Evolutionary conservation across 169 alveolate genomes (phyloP), one percentile per base, ranked within the genome.

Genomic region (Condylostoma magnum): DNA sequence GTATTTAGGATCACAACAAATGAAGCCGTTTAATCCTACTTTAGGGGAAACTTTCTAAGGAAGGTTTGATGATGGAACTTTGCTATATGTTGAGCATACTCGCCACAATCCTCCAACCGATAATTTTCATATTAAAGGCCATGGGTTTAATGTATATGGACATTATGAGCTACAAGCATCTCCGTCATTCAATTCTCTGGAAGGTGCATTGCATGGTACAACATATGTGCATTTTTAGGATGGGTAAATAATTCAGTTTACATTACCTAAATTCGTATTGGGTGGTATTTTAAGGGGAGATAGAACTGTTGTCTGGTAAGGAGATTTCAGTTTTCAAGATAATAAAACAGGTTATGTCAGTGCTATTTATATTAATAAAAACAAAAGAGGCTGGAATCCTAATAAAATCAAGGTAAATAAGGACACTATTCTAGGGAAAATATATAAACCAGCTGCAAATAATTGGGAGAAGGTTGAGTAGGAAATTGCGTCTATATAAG

Each of bases 11-110:
- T 28, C 48, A 5, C 78, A 79, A 57, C 80, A 83, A 72, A 50
- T 75, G 58, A 93, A 93, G 54, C 97, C 97, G n/a, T 93, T 93
- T 72, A 93, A 93, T 77, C 97, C 97, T 20, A 67, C 90, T 54
- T 58, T 90, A 20, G 97, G 97, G 27, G 97, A 93, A 54, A 93
- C 97, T 25, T 82, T 65, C 69, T 76, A 93, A 82, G 93, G 86
- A 1, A 6, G 31, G 22, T 90, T 77, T 85, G 81, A 81, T 34
- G 95, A 90, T 76, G 92, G 93, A 0, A 74, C 91, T 0, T 28
- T 53, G 53, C 53, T 82, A 4, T 90, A 82, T 58, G 84, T 84
- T 10, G 95, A 90, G 80, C 86, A 90, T 28, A 83, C 87, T n/a
- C 53, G 75, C 4, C 96, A 90, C 51, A 80, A 84, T 28, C 96